Conservation (phyloP, 257 asterid genomes). For the Solanum pimpinellifolium region DNA sequence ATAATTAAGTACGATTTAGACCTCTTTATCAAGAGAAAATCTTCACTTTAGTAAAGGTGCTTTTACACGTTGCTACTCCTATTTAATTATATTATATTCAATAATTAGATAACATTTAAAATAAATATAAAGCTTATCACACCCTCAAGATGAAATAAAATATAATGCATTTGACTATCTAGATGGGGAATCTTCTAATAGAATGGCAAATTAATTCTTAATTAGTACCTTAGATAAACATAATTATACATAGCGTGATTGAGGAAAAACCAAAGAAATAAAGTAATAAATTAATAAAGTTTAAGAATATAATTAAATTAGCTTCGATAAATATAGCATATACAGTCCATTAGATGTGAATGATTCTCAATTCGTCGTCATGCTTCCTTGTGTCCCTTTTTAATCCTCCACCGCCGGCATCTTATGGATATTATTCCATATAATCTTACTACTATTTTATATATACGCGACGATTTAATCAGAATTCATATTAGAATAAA, state of each 20-base stretch:
- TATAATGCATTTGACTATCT: not conserved
- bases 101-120: not conserved
- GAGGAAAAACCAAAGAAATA: not conserved
- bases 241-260: not conserved
- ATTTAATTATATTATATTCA: not conserved
- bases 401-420: not conserved
- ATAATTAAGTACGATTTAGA: not conserved
- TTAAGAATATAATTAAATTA: constrained; percentile 2
- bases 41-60: not conserved
- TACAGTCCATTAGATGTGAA: constrained; percentile 28
- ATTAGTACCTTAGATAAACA: not conserved
- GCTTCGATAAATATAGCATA: constrained; percentile 9
- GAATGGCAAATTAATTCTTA: not conserved
- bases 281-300: not conserved
- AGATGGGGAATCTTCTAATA: not conserved
- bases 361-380: constrained; percentile 29
- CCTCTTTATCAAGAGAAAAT: not conserved
- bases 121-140: not conserved
- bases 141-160: not conserved
- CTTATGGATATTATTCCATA: not conserved
- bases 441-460: not conserved
- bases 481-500: not conserved
- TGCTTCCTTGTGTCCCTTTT: not conserved
- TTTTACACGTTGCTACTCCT: not conserved
- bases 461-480: not conserved